Conservation (phyloP, 164 flowering plant species). For the Umbilicus rupestris region DNA sequence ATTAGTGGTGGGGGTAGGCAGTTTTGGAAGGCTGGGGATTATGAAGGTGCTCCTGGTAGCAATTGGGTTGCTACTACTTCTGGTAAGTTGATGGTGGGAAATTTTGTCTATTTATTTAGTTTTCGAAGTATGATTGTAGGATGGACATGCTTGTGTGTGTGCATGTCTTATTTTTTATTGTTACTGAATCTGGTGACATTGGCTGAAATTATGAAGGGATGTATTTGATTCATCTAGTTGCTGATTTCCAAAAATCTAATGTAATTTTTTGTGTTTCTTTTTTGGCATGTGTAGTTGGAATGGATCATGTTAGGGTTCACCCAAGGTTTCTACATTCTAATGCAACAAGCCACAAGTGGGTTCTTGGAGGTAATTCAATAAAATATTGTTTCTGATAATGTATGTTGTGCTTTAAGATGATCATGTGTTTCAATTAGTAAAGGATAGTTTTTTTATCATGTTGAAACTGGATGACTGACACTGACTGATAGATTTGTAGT, state of each 20-base stretch:
- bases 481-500: too few relatives aligned
- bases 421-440: not conserved
- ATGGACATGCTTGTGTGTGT: too few relatives aligned
- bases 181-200: too few relatives aligned
- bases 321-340: constrained; percentile 95
- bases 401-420: not conserved
- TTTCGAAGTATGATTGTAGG: not conserved
- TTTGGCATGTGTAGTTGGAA: constrained; percentile 42
- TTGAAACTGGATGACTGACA: not conserved
- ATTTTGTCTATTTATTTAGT: too few relatives aligned
- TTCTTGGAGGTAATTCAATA: constrained; percentile 73
- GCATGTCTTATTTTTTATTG: too few relatives aligned
- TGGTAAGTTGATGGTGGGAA: not conserved
- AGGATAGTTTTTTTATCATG: not conserved
- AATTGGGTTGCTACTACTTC: constrained; percentile 19
- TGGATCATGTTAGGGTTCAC: constrained; percentile 95
- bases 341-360: constrained; percentile 99
- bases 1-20: constrained; percentile 23
- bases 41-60: constrained; percentile 33
- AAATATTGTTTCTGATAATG: not conserved
- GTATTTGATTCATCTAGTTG: not conserved
- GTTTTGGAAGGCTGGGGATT: constrained; percentile 97
- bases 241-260: too few relatives aligned
- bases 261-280: not conserved
- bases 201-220: not conserved